Percentiles rank a stretch among this genome's conserved stretches.
phyloP scores from a whole-genome alignment of 169 alveolate species.

The Toxoplasma gondii region DNA sequence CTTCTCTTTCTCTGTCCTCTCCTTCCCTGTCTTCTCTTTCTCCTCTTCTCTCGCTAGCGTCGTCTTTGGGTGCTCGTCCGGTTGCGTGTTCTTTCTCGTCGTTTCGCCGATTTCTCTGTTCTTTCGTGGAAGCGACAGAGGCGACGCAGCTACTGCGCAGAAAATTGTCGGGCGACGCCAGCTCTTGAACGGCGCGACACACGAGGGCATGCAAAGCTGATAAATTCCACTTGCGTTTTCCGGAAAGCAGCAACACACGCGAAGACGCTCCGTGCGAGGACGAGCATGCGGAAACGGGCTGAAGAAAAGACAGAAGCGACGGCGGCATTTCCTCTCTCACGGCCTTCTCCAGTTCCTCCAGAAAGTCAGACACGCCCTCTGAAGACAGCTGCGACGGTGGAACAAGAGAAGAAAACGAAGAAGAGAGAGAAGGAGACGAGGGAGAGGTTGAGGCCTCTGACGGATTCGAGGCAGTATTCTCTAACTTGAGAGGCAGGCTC shows the following conservation, averaged over 20 bases:
- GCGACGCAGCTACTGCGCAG: not conserved
- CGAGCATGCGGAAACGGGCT: too few species aligned
- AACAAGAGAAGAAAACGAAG: not conserved
- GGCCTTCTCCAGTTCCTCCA: not conserved
- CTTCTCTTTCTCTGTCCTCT: not conserved
- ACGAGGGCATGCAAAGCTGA: not conserved
- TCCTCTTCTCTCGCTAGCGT: not conserved
- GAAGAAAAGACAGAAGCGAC: not conserved
- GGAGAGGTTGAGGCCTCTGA: too few species aligned
- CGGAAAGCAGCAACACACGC: not conserved
- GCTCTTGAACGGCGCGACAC: not conserved
- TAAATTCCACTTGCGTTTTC: not conserved
- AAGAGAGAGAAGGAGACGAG: too few species aligned
- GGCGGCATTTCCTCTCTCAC: not conserved
- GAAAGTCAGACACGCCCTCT: not conserved
- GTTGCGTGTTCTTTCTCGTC: not conserved
- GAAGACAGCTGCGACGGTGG: not conserved
- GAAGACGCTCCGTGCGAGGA: not conserved
- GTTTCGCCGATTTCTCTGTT: too few species aligned
- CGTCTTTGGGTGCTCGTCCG: not conserved
- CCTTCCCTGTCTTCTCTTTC: not conserved
- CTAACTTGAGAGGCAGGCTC: too few species aligned
- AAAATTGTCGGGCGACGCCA: not conserved
- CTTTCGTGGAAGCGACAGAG: too few species aligned
- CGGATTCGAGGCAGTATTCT: too few species aligned